These are phyloP conservation scores for Zymoseptoria brevis DNA, from an alignment of 2,329 filamentous ascomycete species.

Conservation along the genomic window DNA sequence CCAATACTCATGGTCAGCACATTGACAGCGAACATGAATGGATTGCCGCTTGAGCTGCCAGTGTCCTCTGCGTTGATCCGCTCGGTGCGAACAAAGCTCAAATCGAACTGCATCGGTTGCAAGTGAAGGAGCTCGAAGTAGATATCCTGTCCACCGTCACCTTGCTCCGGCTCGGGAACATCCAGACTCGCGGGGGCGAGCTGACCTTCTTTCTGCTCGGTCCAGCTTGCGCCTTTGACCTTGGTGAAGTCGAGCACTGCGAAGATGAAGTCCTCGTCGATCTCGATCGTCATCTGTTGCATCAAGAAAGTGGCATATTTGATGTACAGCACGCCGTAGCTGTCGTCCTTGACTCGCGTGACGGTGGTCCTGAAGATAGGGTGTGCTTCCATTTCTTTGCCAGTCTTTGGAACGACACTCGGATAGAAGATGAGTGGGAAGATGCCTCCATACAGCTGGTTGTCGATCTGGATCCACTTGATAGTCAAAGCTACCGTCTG, in stretches of 20 bases:
- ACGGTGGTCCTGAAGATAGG: conserved; percentile 88
- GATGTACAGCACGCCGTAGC: conserved; percentile 94
- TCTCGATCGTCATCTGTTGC: conserved; percentile 95
- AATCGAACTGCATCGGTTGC: conserved; percentile 94
- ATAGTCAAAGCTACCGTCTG: conserved; percentile 85
- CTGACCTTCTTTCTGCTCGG: conserved; percentile 70
- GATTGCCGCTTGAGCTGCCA: conserved; percentile 72
- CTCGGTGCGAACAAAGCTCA: conserved; percentile 95
- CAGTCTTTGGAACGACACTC: conserved; percentile 93
- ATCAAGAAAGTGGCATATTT: conserved; percentile 92
- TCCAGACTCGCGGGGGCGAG: conserved; percentile 85
- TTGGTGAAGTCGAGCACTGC: conserved; percentile 92
- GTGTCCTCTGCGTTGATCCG: conserved; percentile 94
- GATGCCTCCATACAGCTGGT: conserved; percentile 94
- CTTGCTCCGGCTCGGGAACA: conserved; percentile 82
- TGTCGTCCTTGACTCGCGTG: conserved; percentile 94
- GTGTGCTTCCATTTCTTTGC: conserved; percentile 91
- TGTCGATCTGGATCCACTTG: conserved; percentile 99
- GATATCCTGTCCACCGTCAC: conserved; percentile 81
- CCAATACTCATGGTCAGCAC: conserved; percentile 99
- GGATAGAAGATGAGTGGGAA: conserved; percentile 97
- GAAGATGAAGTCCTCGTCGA: conserved; percentile 97
- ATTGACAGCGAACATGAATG: conserved; percentile 97
- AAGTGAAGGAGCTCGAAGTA: conserved; percentile 97
- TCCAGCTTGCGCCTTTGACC: conserved; percentile 82